These are phyloP conservation scores for Ceratocystis papillata DNA, from an alignment of 2,329 filamentous ascomycete genomes.

Conservation along the genomic window DNA sequence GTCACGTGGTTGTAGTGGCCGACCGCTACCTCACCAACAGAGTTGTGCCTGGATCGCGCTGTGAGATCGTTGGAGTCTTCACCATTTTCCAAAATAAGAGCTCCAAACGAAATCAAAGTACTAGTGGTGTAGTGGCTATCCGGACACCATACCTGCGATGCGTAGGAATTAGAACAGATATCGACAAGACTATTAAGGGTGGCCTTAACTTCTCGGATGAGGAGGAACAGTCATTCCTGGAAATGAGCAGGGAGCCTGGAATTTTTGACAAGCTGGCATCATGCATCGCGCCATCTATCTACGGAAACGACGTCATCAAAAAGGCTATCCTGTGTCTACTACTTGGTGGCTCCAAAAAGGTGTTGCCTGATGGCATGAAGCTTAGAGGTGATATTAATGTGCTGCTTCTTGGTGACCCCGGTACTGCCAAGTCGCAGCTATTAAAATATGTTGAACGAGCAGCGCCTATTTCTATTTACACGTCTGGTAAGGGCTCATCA, in stretches of 20 bases:
- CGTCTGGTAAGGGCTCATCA: constrained; percentile 94
- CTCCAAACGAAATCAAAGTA: constrained; percentile 56
- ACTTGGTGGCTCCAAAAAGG: constrained; percentile 93
- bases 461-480: constrained; percentile 95
- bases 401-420: constrained; percentile 86
- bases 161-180: constrained; percentile 80
- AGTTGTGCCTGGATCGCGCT: constrained; percentile 88
- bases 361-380: constrained; percentile 94
- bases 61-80: constrained; percentile 93
- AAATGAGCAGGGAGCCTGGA: constrained; percentile 81
- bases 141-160: constrained; percentile 89
- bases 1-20: constrained; percentile 92
- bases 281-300: constrained; percentile 95
- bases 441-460: constrained; percentile 96
- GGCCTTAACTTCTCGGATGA: constrained; percentile 79
- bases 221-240: constrained; percentile 90
- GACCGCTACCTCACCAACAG: constrained; percentile 91
- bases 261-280: constrained; percentile 84
- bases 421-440: constrained; percentile 94
- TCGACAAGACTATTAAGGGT: constrained; percentile 81
- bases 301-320: constrained; percentile 92
- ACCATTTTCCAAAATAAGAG: constrained; percentile 95
- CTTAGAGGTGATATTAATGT: constrained; percentile 97
- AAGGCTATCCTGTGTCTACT: constrained; percentile 91
- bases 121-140: constrained; percentile 78